Evolutionary conservation across 2,329 filamentous ascomycete species (phyloP), one percentile per base, ranked within the genome.

Genomic region (Trichoderma sp.): DNA sequence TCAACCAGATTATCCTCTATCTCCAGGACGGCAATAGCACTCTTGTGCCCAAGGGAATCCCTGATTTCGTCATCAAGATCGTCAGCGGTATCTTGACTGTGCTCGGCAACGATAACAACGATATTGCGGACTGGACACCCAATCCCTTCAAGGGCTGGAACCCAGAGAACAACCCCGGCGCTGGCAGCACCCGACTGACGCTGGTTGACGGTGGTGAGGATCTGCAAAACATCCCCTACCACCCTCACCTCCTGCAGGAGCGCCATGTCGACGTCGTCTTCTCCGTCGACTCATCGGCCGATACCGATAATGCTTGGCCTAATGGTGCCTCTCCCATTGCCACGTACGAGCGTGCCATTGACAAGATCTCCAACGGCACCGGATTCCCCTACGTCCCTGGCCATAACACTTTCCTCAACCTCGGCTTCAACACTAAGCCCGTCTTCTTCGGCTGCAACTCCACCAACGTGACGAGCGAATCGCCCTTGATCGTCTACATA

Each of bases 201-300:
- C 88, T 97, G 4, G 94, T 96, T 14, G 94, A 97, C 79, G 94
- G 94, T 50, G 94, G 94, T 29, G 91, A 94, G 81, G 94, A 97
- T 83, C 83, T 89, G 1, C 93, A 97, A 80, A 97, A 97, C 82
- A 89, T 97, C 64, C 94, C 94, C 6, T 87, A 96, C 8, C 90
- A 95, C 81, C 94, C 85, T 2, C 93, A 87, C 38, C 83, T 87
- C 73, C 82, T 88, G 8, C 85, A 85, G 31, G 78, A 85, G 7
- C 88, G 90, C 74, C 81, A 84, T 75, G 86, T 93, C 76, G 90
- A 92, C 80, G 88, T 93, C 71, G 87, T 93, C 80, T 88, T 93
- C 81, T 91, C 91, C 67, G 87, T 91, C 80, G 92, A 93, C 84
- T 91, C 90, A 71, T 89, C 88, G 6, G 91, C 90, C 79, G 91